Evolutionary conservation across 345 rosid genomes (phyloP).

Genomic region (Litchi chinensis): DNA sequence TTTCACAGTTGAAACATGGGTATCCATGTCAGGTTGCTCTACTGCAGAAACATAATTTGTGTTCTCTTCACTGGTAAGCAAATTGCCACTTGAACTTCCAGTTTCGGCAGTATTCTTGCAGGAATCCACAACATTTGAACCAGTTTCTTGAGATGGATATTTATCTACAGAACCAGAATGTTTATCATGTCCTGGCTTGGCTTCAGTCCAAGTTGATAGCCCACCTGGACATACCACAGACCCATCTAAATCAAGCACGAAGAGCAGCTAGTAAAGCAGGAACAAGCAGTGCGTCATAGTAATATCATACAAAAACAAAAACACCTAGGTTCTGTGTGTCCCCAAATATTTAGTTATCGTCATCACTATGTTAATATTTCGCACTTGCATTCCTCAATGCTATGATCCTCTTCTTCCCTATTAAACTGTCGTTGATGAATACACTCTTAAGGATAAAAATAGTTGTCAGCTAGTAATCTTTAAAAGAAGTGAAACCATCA

Average conservation of each 20-base stretch:
- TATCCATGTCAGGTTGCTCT: constrained; percentile 32
- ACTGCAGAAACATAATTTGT: constrained; percentile 20
- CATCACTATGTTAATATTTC: not conserved
- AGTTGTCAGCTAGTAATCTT: not conserved
- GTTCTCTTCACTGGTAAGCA: constrained; percentile 30
- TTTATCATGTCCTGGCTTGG: constrained; percentile 16
- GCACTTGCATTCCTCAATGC: not conserved
- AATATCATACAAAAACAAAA: not conserved
- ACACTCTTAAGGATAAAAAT: not conserved
- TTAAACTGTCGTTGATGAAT: not conserved
- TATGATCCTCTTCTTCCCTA: not conserved
- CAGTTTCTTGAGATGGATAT: constrained; percentile 27
- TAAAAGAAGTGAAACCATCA: not conserved
- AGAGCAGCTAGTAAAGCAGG: not conserved
- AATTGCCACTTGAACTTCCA: constrained; percentile 20
- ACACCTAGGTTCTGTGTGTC: not conserved
- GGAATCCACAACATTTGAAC: constrained; percentile 24
- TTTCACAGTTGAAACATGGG: constrained; percentile 28
- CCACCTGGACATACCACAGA: constrained; percentile 35
- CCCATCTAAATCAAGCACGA: constrained; percentile 45
- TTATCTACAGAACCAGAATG: constrained; percentile 31
- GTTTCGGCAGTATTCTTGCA: constrained; percentile 28
- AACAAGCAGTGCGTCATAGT: not conserved
- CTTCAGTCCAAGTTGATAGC: constrained; percentile 38
- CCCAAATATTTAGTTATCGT: not conserved